These are phyloP conservation scores for Malbranchea zuffiana DNA, from an alignment of 2,329 filamentous ascomycete species.

Conservation along the genomic window DNA sequence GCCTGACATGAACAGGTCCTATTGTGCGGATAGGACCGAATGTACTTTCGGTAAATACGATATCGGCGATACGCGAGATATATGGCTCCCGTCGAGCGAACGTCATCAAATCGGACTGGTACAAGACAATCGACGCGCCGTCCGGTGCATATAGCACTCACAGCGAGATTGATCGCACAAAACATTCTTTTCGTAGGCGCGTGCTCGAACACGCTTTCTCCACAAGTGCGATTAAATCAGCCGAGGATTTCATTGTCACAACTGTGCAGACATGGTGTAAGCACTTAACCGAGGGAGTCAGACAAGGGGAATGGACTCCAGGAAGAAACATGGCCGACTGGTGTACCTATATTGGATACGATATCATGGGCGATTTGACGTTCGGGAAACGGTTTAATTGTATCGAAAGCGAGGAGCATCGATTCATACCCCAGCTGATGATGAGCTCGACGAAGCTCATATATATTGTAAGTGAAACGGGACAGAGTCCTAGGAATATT, in stretches of 20 bases:
- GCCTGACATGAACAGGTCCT: slow-evolving; percentile 19
- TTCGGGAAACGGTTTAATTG: slow-evolving; percentile 28
- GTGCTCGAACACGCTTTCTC: slow-evolving; percentile 22
- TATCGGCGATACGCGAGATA: slow-evolving; percentile 54
- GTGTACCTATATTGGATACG: slow-evolving; percentile 23
- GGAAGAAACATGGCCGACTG: slow-evolving; percentile 19
- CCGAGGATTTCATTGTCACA: slow-evolving; percentile 12
- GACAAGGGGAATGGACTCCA: too few species aligned
- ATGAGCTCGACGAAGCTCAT: slow-evolving; percentile 12
- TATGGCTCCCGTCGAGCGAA: slow-evolving; percentile 15
- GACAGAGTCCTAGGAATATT: neutral
- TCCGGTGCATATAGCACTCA: slow-evolving; percentile 11
- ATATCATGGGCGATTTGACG: slow-evolving; percentile 26
- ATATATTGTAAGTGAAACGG: slow-evolving; percentile 11
- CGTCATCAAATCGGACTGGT: slow-evolving; percentile 20
- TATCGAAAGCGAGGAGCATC: slow-evolving; percentile 13
- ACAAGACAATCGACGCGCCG: slow-evolving; percentile 30
- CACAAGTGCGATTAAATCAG: slow-evolving; percentile 17
- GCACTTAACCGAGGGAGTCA: slow-evolving; percentile 15
- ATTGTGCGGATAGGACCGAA: slow-evolving; percentile 70
- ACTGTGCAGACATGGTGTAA: slow-evolving; percentile 11
- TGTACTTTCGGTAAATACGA: slow-evolving; percentile 64
- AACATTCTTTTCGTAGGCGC: slow-evolving; percentile 17
- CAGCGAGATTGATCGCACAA: slow-evolving; percentile 13
- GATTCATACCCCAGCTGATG: slow-evolving; percentile 22